Percentiles rank a stretch among this genome's conserved stretches.
Conservation (phyloP, 164 flowering plant species). For the Chloranthus sessilifolius region DNA sequence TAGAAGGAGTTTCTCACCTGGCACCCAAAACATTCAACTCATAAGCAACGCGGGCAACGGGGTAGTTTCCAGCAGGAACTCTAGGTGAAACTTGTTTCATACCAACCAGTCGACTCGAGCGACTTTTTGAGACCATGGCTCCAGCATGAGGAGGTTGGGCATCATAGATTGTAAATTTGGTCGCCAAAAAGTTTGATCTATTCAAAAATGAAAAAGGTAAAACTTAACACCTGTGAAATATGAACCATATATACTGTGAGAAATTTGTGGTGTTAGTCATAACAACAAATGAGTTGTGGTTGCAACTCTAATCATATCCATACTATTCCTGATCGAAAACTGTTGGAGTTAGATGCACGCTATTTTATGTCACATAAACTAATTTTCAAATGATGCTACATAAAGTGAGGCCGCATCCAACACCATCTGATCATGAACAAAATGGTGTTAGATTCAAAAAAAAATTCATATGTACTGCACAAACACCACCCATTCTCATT, state of each 20-base stretch:
- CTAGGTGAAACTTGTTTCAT: constrained; percentile 63
- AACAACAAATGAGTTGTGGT: too few relatives aligned
- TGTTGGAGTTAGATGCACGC: too few relatives aligned
- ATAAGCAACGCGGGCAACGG: constrained; percentile 61
- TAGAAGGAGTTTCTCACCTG: constrained; percentile 34
- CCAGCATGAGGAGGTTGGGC: constrained; percentile 68
- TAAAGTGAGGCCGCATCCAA: too few relatives aligned
- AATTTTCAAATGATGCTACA: too few relatives aligned
- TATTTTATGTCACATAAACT: too few relatives aligned
- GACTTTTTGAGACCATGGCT: constrained; percentile 47
- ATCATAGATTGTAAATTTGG: constrained; percentile 68
- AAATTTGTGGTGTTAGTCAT: too few relatives aligned
- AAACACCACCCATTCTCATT: too few relatives aligned
- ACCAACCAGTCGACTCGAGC: constrained; percentile 53
- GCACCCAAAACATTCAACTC: constrained; percentile 73
- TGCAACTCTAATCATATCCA: too few relatives aligned
- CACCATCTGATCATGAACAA: too few relatives aligned
- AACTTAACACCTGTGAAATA: not conserved
- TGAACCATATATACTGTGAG: not conserved
- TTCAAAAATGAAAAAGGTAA: not conserved
- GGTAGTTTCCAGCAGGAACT: constrained; percentile 61
- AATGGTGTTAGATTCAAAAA: too few relatives aligned
- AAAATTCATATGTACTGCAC: too few relatives aligned
- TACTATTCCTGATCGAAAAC: too few relatives aligned
- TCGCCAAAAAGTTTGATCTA: constrained; percentile 73